Conservation (phyloP, 306 rosid genomes). For the Ochetophila trinervis region DNA sequence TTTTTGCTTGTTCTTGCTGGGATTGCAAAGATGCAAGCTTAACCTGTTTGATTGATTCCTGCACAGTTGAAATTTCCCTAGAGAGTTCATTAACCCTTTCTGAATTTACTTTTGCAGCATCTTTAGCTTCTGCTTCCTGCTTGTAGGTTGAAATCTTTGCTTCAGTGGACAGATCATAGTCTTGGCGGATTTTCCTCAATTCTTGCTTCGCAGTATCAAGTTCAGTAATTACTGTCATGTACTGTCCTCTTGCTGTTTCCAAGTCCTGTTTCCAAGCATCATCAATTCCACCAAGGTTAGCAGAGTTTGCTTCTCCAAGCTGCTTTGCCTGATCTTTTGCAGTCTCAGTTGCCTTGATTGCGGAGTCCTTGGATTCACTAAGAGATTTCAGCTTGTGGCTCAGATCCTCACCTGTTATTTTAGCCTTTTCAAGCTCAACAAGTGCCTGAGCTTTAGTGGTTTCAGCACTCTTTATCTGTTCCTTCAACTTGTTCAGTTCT, state of each 20-base stretch:
- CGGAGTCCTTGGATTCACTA: conserved; percentile 63
- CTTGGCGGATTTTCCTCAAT: conserved; percentile 68
- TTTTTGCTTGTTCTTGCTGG: conserved; percentile 61
- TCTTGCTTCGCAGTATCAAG: conserved; percentile 84
- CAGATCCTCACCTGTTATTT: conserved; percentile 59
- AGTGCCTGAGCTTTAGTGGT: conserved; percentile 77
- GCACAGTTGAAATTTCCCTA: conserved; percentile 65
- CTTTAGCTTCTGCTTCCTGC: conserved; percentile 64
- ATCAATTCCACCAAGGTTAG: conserved; percentile 33
- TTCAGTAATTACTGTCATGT: conserved; percentile 56
- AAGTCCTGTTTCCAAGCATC: conserved; percentile 71
- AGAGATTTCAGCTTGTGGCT: conserved; percentile 53
- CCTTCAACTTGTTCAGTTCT: conserved; percentile 81
- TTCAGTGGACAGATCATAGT: conserved; percentile 60
- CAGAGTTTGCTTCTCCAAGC: conserved; percentile 55
- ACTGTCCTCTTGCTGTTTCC: conserved; percentile 60
- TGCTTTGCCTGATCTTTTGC: conserved; percentile 58
- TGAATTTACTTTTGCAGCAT: conserved; percentile 46
- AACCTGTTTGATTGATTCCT: conserved; percentile 66
- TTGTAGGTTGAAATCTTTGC: conserved; percentile 55
- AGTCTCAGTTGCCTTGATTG: conserved; percentile 58
- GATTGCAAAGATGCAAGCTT: conserved; percentile 68
- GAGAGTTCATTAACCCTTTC: conserved; percentile 66
- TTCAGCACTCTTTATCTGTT: conserved; percentile 79
- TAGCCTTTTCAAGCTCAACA: conserved; percentile 73